Percentiles rank a stretch among this genome's conserved stretches.
These are phyloP conservation scores for Cyberlindnera nakhonratchasimensis DNA, from an alignment of 805 yeast species.

Conservation along the genomic window DNA sequence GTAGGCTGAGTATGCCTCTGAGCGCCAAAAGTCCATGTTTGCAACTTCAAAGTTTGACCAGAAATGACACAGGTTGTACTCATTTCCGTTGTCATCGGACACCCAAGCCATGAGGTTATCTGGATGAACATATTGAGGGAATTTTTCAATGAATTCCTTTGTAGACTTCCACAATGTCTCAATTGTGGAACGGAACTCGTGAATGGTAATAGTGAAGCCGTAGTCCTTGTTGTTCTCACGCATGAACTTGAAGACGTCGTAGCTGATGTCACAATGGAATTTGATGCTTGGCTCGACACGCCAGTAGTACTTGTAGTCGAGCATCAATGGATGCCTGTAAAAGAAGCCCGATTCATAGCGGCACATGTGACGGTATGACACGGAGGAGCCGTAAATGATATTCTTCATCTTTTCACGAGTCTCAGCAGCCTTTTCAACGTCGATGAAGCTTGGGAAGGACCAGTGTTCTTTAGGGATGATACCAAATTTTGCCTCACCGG, in stretches of 20 bases:
- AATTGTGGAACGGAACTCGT: slow-evolving; percentile 71
- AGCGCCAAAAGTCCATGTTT: slow-evolving; percentile 68
- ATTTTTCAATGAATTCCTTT: slow-evolving; percentile 50
- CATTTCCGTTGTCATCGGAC: slow-evolving; percentile 64
- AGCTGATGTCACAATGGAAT: slow-evolving; percentile 78
- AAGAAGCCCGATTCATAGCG: slow-evolving; percentile 89
- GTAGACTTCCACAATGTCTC: slow-evolving; percentile 76
- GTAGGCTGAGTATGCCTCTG: slow-evolving; percentile 64
- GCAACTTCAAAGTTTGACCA: slow-evolving; percentile 92
- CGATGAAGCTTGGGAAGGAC: slow-evolving; percentile 85
- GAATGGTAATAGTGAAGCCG: slow-evolving; percentile 74
- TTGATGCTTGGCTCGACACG: slow-evolving; percentile 87
- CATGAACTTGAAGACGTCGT: slow-evolving; percentile 81
- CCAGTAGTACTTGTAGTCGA: slow-evolving; percentile 89
- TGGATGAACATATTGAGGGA: slow-evolving; percentile 57
- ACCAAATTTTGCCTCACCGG: slow-evolving; percentile 80
- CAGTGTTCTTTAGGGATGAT: slow-evolving; percentile 80
- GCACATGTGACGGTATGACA: slow-evolving; percentile 86
- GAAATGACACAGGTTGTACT: slow-evolving; percentile 81
- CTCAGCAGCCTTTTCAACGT: slow-evolving; percentile 59
- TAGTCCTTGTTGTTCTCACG: slow-evolving; percentile 69
- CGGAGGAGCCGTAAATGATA: slow-evolving; percentile 63
- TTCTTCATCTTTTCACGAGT: slow-evolving; percentile 50
- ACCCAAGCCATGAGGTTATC: slow-evolving; percentile 68
- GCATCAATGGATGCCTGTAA: slow-evolving; percentile 70